phyloP scores from a whole-genome alignment of 345 rosid genomes.

The Eutrema yunnanense region DNA sequence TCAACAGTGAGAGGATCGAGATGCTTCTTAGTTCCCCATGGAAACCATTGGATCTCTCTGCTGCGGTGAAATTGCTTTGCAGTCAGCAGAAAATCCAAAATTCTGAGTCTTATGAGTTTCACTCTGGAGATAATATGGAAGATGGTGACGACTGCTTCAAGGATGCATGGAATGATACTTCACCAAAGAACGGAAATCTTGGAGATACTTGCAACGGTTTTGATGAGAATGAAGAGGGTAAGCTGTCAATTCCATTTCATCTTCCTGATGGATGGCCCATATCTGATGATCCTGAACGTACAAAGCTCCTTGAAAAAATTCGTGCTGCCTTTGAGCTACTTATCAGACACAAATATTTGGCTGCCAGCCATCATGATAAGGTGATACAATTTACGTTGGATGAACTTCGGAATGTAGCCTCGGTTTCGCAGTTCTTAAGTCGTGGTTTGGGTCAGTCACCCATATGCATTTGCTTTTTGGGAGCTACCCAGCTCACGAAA shows the following conservation, averaged over 20 bases:
- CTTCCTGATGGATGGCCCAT: constrained; percentile 61
- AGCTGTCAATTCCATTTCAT: constrained; percentile 30
- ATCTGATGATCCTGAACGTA: constrained; percentile 66
- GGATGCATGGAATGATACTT: constrained; percentile 75
- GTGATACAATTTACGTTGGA: constrained; percentile 66
- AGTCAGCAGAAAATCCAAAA: constrained; percentile 41
- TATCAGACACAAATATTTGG: constrained; percentile 71
- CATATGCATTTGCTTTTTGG: constrained; percentile 74
- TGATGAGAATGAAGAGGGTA: constrained; percentile 37
- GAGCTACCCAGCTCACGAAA: constrained; percentile 70
- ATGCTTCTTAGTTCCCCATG: constrained; percentile 67
- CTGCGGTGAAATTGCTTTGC: constrained; percentile 50
- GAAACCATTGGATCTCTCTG: constrained; percentile 83
- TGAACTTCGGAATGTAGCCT: constrained; percentile 64
- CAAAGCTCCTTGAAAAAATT: constrained; percentile 74
- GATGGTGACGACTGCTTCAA: constrained; percentile 62
- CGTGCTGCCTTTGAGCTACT: constrained; percentile 60
- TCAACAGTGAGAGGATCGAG: constrained; percentile 61
- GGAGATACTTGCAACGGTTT: constrained; percentile 38
- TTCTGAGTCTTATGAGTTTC: constrained; percentile 37
- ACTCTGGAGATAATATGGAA: constrained; percentile 33
- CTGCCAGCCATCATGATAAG: constrained; percentile 71
- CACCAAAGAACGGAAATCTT: constrained; percentile 50
- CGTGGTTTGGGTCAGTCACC: constrained; percentile 61
- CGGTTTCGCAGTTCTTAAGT: constrained; percentile 58